Evolutionary conservation across 768 basidiomycete genomes (phyloP).

Genomic region (Kwoniella heveanensis): DNA sequence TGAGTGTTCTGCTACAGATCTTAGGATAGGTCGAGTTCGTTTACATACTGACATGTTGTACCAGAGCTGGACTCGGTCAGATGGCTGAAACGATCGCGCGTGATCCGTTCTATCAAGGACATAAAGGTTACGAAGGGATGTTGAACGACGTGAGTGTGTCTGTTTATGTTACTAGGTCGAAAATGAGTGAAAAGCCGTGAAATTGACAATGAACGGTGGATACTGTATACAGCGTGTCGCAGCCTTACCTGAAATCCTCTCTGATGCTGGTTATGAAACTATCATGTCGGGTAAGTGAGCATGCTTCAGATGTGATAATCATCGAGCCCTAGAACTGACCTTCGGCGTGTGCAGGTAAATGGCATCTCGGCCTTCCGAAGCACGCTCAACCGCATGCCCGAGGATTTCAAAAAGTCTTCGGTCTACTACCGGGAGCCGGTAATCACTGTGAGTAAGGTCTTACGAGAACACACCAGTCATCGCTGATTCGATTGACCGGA

Average conservation of each 20-base stretch:
- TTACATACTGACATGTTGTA: no score
- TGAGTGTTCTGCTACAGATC: no score
- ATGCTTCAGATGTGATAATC: no score
- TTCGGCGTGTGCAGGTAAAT: conserved; percentile 37
- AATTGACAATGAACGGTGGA: background rate
- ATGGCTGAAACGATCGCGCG: conserved; percentile 39
- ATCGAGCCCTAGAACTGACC: background rate
- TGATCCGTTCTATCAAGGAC: conserved; percentile 41
- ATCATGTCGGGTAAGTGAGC: conserved; percentile 26
- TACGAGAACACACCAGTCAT: no score
- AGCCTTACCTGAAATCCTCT: conserved; percentile 47
- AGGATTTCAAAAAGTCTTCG: conserved; percentile 46
- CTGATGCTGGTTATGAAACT: conserved; percentile 48
- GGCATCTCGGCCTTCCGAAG: conserved; percentile 51
- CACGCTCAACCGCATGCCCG: conserved; percentile 37
- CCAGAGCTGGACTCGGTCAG: conserved; percentile 36
- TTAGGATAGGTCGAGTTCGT: no score
- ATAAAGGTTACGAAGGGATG: conserved; percentile 39
- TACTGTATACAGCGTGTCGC: conserved; percentile 39
- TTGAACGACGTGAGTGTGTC: conserved; percentile 46
- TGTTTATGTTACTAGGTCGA: no score
- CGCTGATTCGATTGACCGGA: no score
- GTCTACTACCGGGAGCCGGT: conserved; percentile 37
- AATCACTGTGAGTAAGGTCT: conserved; percentile 34
- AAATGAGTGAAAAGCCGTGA: no score